Evolutionary conservation across 805 yeast species (phyloP), one percentile per base, ranked within the genome.

Genomic region (Brettanomyces sp.): DNA sequence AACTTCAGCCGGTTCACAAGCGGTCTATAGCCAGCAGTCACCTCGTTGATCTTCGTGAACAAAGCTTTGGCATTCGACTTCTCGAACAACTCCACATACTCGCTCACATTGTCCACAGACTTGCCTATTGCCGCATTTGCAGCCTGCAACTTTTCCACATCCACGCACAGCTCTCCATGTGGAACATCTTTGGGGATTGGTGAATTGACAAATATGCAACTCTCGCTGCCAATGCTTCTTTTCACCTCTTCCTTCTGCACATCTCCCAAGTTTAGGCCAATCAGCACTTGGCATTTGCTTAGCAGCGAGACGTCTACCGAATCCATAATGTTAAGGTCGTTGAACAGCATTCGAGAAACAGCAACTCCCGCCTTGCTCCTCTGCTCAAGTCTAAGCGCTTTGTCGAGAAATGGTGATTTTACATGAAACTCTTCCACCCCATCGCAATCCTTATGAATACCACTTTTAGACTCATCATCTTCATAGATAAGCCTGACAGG

Each of bases 1-100:
- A 63, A 53, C 21, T 49, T 52, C 22, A 63, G 38, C 24, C 63
- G 45, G 25, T 56, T 46, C 5, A 56, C 47, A 4, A 50, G 41
- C 11, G 67, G 65, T 22, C 52, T 53, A 42, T 62, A 55, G 2
- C 63, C 65, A 35, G 60, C 54, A 4, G 66, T 62, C 43, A 57
- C 62, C 11, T 51, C 51, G 39, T 54, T 58, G 23, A 66, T 39
- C 3, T 60, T 53, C 42, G 48, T 57, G 18, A 64, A 43, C 14
- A 62, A 44, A 18, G 57, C 54, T 44, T 48, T 52, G 9, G 63
- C 51, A 25, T 56, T 56, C 5, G 69, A 64, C 23, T 53, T 41
- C 39, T 57, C 54, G 14, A 59, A 41, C 23, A 64, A 49, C 5
- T 56, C 50, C 33, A 62, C 44, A 43, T 60, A 65, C 30, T 46